These are phyloP conservation scores for Lagenidium giganteum DNA, from an alignment of 352 stramenopile genomes.

Conservation along the genomic window DNA sequence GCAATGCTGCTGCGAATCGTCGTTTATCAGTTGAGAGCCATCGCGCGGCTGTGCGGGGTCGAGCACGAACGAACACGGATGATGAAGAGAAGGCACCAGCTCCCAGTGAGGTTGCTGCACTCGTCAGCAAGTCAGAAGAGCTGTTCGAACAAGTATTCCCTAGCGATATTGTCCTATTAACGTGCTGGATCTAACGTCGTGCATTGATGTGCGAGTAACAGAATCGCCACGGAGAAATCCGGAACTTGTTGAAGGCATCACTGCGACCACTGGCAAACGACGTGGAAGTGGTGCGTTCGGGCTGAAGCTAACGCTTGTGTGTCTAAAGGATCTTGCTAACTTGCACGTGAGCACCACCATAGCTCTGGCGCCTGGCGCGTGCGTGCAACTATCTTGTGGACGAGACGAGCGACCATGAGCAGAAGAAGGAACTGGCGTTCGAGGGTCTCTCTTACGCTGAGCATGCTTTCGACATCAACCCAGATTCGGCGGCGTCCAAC, in stretches of 20 bases:
- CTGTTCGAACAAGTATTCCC: too few species aligned
- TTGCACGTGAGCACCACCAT: too few species aligned
- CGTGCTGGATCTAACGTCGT: too few species aligned
- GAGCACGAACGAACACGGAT: too few species aligned
- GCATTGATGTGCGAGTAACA: too few species aligned
- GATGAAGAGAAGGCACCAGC: too few species aligned
- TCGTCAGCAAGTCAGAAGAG: too few species aligned
- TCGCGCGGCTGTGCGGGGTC: too few species aligned
- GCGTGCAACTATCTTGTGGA: conserved; percentile 58
- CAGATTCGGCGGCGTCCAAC: conserved; percentile 46
- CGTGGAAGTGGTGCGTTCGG: conserved; percentile 45
- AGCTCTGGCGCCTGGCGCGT: conserved; percentile 63
- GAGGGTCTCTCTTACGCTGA: conserved; percentile 49
- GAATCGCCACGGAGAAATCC: conserved; percentile 31
- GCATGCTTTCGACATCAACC: conserved; percentile 39
- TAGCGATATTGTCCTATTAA: too few species aligned
- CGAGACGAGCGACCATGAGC: conserved; percentile 23
- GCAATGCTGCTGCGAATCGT: too few species aligned
- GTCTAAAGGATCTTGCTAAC: neutral
- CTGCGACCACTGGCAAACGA: conserved; percentile 27
- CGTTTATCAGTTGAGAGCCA: too few species aligned
- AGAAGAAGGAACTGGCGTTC: conserved; percentile 51
- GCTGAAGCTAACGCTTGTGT: neutral
- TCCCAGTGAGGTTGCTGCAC: too few species aligned
- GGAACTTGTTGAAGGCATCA: conserved; percentile 32